Percentiles rank a stretch among this genome's conserved stretches.
These are phyloP conservation scores for Lipomyces yamanashiensis DNA, from an alignment of 805 yeast species.

Conservation along the genomic window DNA sequence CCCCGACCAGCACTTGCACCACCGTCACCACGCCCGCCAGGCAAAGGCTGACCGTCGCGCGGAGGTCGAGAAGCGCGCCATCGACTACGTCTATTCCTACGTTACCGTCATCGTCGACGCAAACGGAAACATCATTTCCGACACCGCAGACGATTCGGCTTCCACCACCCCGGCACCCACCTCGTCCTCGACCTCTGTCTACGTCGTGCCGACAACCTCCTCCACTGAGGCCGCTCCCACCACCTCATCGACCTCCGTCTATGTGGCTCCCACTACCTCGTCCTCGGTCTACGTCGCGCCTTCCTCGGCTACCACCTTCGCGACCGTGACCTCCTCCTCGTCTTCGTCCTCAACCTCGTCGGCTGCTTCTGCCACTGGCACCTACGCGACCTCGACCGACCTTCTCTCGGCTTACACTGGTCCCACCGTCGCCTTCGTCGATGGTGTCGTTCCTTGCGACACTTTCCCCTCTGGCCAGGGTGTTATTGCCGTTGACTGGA, in stretches of 20 bases:
- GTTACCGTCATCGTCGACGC: conserved; percentile 52
- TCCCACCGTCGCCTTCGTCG: conserved; percentile 68
- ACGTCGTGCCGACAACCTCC: conserved; percentile 38
- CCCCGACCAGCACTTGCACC: conserved; percentile 32
- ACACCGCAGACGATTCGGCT: conserved; percentile 23
- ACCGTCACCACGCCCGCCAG: conserved; percentile 36
- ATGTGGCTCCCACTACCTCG: conserved; percentile 40
- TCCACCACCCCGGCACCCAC: conserved; percentile 48
- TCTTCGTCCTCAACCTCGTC: conserved; percentile 35
- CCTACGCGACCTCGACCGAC: conserved; percentile 42
- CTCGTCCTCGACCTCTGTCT: conserved; percentile 32
- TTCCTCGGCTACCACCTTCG: conserved; percentile 33
- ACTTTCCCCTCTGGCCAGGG: conserved; percentile 82
- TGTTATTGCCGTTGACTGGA: conserved; percentile 72
- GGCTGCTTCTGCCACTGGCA: conserved; percentile 43
- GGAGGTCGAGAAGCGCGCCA: conserved; percentile 46
- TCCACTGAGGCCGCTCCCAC: conserved; percentile 39
- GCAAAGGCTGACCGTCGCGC: conserved; percentile 37
- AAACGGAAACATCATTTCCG: conserved; percentile 46
- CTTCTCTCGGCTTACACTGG: conserved; percentile 60
- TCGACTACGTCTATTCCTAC: conserved; percentile 54
- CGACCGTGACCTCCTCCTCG: conserved; percentile 24
- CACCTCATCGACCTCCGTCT: conserved; percentile 45
- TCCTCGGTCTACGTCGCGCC: conserved; percentile 40
- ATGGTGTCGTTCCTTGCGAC: conserved; percentile 71